Evolutionary conservation across 495 filamentous ascomycete species (phyloP).

Genomic region (Podospora pseudocomata): DNA sequence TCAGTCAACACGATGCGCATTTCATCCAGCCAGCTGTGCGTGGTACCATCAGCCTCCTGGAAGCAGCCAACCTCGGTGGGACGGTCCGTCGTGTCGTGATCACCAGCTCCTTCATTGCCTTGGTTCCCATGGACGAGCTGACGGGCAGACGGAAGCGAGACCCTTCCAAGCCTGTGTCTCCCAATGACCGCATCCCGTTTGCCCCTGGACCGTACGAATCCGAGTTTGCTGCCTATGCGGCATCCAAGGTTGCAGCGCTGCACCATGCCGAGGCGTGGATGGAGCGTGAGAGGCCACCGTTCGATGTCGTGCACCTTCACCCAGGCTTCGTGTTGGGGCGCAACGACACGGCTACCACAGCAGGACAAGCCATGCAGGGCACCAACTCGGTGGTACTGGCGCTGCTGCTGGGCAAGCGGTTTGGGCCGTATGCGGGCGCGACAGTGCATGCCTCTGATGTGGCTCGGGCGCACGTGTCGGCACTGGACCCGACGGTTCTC

Average conservation of each 20-base stretch:
- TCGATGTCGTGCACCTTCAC: slow-evolving; percentile 46
- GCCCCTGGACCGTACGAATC: slow-evolving; percentile 35
- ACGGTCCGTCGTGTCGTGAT: slow-evolving; percentile 61
- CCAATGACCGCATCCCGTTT: slow-evolving; percentile 30
- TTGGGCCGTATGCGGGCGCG: slow-evolving; percentile 31
- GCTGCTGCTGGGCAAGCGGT: slow-evolving; percentile 33
- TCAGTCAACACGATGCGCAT: slow-evolving; percentile 50
- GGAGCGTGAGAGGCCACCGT: slow-evolving; percentile 37
- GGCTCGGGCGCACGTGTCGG: slow-evolving; percentile 40
- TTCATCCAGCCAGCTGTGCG: slow-evolving; percentile 69
- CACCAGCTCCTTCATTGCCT: slow-evolving; percentile 44
- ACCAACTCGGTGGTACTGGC: slow-evolving; percentile 38
- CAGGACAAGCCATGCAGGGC: slow-evolving; percentile 33
- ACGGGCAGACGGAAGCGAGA: slow-evolving; percentile 19
- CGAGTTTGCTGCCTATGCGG: slow-evolving; percentile 38
- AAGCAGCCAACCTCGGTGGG: slow-evolving; percentile 60
- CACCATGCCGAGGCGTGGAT: slow-evolving; percentile 42
- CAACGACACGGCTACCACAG: slow-evolving; percentile 39
- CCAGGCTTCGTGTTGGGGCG: slow-evolving; percentile 45
- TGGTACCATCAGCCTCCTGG: slow-evolving; percentile 70
- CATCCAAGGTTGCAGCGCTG: slow-evolving; percentile 44
- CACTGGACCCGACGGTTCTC: slow-evolving; percentile 37
- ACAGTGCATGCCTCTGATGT: slow-evolving; percentile 46
- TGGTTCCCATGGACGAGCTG: slow-evolving; percentile 27
- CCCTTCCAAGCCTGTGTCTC: slow-evolving; percentile 15